phyloP scores from a whole-genome alignment of 176 grass and related monocot species.

The Triticum timopheevii region DNA sequence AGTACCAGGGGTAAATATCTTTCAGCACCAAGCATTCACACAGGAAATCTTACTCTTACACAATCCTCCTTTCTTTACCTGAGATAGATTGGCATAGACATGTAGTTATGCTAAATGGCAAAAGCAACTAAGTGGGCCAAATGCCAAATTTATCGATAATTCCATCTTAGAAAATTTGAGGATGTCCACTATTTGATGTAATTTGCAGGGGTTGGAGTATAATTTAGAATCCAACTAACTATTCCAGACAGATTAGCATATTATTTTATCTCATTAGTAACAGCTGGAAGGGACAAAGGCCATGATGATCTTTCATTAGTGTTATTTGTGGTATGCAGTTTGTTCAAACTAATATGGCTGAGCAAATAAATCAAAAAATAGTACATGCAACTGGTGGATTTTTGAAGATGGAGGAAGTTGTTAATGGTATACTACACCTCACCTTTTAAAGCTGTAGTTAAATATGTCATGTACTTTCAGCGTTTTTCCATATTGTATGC shows the following conservation, averaged over 20 bases:
- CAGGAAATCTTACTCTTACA: constrained; percentile 12
- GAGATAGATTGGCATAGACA: not conserved
- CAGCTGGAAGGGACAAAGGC: constrained; percentile 1
- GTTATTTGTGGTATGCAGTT: constrained; percentile 66
- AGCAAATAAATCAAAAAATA: constrained; percentile 48
- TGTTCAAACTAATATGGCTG: constrained; percentile 67
- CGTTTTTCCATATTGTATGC: not conserved
- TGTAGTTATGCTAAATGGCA: constrained; percentile 20
- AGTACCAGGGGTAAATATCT: not conserved
- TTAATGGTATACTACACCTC: constrained; percentile 60
- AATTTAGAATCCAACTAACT: not conserved
- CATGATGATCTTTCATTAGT: not conserved
- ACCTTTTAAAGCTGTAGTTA: not conserved
- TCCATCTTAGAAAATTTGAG: not conserved
- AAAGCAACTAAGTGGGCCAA: constrained; percentile 20
- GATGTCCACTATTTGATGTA: not conserved
- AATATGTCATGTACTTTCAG: not conserved
- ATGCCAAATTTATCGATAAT: not conserved
- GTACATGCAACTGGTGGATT: constrained; percentile 71
- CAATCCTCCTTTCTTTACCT: not conserved
- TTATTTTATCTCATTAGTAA: constrained; percentile 21
- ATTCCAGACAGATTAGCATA: not conserved
- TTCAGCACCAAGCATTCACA: not conserved
- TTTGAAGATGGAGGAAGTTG: constrained; percentile 72
- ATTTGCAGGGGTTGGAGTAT: not conserved